These are phyloP conservation scores for Monilinia aucupariae DNA, from an alignment of 2,329 filamentous ascomycete genomes.

Conservation along the genomic window DNA sequence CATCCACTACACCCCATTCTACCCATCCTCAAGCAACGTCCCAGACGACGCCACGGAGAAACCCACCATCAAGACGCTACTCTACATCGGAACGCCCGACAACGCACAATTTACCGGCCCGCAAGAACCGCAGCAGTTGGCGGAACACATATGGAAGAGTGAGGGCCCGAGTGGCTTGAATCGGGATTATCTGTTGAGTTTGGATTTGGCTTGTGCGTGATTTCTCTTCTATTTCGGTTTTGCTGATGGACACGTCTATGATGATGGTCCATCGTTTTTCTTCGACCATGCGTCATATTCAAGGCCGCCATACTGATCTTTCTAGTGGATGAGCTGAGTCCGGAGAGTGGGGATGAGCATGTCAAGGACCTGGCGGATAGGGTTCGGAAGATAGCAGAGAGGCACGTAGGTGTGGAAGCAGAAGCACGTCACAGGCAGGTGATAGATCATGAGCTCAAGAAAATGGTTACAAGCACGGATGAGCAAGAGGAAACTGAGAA, in stretches of 20 bases:
- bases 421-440: constrained; percentile 19
- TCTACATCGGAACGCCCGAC: constrained; percentile 90
- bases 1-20: constrained; percentile 84
- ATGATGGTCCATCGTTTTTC: neutral
- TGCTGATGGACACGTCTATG: neutral
- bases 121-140: constrained; percentile 71
- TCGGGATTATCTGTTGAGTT: constrained; percentile 76
- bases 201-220: constrained; percentile 57
- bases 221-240: neutral
- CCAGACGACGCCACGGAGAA: constrained; percentile 22
- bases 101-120: constrained; percentile 89
- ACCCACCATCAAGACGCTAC: constrained; percentile 54
- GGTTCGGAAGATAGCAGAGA: constrained; percentile 57
- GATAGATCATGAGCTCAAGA: constrained; percentile 39
- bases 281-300: too few relatives aligned
- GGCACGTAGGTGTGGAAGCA: constrained; percentile 20
- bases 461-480: constrained; percentile 43
- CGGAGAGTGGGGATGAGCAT: constrained; percentile 76
- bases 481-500: constrained; percentile 56
- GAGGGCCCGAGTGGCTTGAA: constrained; percentile 83
- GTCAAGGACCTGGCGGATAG: constrained; percentile 73
- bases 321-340: constrained; percentile 58
- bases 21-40: constrained; percentile 41
- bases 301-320: neutral
- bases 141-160: constrained; percentile 72